A percentile compares a stretch with the other conserved stretches of the same genome.
phyloP scores from a whole-genome alignment of 2,329 filamentous ascomycete species.

The Fusarium miscanthi region DNA sequence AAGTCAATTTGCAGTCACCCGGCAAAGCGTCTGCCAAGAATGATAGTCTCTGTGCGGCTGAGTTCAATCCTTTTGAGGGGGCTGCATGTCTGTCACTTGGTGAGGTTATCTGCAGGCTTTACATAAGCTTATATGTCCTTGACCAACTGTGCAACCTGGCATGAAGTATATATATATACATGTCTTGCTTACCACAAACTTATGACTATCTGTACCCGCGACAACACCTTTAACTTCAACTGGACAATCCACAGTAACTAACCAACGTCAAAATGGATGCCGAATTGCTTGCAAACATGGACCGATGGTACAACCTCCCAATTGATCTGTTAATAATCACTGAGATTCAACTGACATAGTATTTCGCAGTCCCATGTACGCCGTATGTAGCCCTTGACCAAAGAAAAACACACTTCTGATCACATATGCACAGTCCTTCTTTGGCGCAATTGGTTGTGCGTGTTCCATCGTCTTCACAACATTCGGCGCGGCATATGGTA shows the following conservation, averaged over 20 bases:
- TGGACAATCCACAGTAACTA: neutral
- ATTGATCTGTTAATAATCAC: neutral
- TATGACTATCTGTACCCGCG: neutral
- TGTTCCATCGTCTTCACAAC: constrained; percentile 64
- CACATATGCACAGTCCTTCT: constrained; percentile 50
- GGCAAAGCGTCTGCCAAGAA: neutral
- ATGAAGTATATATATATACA: neutral
- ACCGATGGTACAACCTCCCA: constrained; percentile 49
- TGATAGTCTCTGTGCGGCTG: neutral
- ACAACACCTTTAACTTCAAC: neutral
- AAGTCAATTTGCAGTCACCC: constrained; percentile 15
- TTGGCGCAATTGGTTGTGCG: constrained; percentile 55
- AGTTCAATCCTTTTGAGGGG: neutral
- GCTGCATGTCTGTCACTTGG: neutral
- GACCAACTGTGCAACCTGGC: neutral
- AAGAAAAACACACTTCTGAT: neutral
- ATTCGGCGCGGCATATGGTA: constrained; percentile 59
- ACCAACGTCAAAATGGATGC: constrained; percentile 45
- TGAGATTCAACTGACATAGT: constrained; percentile 2
- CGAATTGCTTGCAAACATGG: constrained; percentile 48
- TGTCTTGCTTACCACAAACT: neutral
- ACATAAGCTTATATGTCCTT: neutral
- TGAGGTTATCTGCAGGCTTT: neutral
- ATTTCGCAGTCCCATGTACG: constrained; percentile 55
- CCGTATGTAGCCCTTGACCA: constrained; percentile 49